Evolutionary conservation across 2,329 filamentous ascomycete genomes (phyloP), one percentile per base, ranked within the genome.

Genomic region (Verticillium klebahnii): DNA sequence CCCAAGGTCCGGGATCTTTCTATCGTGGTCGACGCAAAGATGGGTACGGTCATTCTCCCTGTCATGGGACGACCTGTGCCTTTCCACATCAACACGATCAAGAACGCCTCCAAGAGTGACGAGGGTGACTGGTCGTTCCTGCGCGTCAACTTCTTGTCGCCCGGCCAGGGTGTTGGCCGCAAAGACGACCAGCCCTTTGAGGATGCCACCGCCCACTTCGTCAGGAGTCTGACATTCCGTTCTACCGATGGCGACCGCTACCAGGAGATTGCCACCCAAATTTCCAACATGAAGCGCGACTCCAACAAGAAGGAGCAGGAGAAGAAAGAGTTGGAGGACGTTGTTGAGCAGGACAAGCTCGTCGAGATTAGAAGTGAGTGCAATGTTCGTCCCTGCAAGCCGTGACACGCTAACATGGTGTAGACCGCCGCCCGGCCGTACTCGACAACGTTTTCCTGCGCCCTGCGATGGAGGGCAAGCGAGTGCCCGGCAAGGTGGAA

Each of bases 241-340:
- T 98, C 95, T 23, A 90, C 91, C 65, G 92, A 98, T 72, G 89
- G 93, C 62, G 87, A 92, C 64, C 88, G 94, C 65, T 93, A 99
- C 73, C 89, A 92, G 62, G 92, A 96, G 70, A 95, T 99, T 67
- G 90, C 93, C 14, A 90, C 90, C 64, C 91, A 96, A 71, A 98
- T 99, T 69, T 94, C 92, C 12, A 95, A 97, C 71, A 89, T 99
- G 81, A 96, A 97, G 80, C 96, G 95, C 73, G 92, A 94, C 68
- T 88, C 91, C 5, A 86, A 92, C 52, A 93, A 96, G 76, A 91
- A 92, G 69, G 95, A 99, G 75, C 93, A 97, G 71, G 94, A 97
- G 77, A 97, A 98, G 86, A 99, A 99, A 80, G 94, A 99, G 69
- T 90, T 99, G 90, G 95, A 99, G 74, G 95, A 99, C 75, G 95